These are phyloP conservation scores for Sambucus nigra DNA, from an alignment of 129 eudicot species.

Conservation along the genomic window DNA sequence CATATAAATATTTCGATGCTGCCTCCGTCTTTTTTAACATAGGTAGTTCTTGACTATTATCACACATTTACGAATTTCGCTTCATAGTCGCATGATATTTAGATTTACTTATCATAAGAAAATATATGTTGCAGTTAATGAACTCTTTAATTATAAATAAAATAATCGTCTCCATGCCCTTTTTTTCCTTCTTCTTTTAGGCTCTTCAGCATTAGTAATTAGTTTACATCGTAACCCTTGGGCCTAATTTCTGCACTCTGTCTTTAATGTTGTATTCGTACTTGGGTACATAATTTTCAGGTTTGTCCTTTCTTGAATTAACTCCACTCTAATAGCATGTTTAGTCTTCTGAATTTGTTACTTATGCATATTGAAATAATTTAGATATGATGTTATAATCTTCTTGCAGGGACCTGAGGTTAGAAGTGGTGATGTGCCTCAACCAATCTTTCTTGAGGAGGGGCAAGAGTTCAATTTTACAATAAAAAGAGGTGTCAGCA, in stretches of 20 bases:
- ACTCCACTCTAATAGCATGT: not conserved
- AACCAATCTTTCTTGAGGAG: conserved; percentile 73
- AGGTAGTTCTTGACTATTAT: not conserved
- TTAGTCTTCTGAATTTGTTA: not conserved
- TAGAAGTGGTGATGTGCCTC: conserved; percentile 94
- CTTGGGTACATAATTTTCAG: not conserved
- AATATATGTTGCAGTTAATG: not conserved
- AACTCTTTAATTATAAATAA: too few species aligned
- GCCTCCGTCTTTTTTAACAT: not conserved
- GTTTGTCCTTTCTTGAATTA: not conserved
- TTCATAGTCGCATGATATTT: not conserved
- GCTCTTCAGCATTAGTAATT: not conserved
- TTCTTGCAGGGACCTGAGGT: conserved; percentile 91
- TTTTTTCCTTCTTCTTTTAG: too few species aligned
- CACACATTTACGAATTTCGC: not conserved
- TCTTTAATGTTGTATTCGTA: not conserved
- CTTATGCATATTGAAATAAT: not conserved
- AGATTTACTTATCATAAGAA: not conserved
- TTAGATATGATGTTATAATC: conserved; percentile 1
- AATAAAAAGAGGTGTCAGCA: conserved; percentile 81
- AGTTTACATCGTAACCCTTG: not conserved
- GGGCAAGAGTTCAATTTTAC: conserved; percentile 94
- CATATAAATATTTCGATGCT: too few species aligned
- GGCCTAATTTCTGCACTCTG: not conserved
- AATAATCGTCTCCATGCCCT: too few species aligned